phyloP scores from a whole-genome alignment of 139 green algal genomes.

The Micractinium conductrix region DNA sequence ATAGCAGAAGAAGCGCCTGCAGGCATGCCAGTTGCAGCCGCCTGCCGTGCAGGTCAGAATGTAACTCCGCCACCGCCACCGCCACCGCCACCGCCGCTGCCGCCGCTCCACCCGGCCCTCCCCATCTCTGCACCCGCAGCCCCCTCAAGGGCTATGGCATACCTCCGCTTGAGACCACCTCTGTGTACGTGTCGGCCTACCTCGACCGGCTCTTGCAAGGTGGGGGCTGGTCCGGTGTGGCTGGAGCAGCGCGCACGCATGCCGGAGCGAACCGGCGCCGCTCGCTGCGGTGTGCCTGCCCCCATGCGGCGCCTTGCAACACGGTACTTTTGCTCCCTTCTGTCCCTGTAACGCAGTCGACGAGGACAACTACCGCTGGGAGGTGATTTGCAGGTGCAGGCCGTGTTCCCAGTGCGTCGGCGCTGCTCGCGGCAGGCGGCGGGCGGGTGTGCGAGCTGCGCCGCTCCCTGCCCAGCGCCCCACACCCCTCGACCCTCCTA shows the following conservation, averaged over 20 bases:
- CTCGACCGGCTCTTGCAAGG: slow-evolving; percentile 25
- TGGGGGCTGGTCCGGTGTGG: neutral
- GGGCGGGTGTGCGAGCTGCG: neutral
- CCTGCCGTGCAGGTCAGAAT: neutral
- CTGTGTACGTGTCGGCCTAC: slow-evolving; percentile 13
- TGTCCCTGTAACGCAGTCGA: neutral
- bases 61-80: neutral
- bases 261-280: neutral
- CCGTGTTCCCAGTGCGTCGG: neutral
- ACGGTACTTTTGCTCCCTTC: neutral
- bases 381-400: neutral
- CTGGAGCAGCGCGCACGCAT: neutral
- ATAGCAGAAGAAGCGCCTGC: too few species aligned
- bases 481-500: neutral
- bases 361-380: slow-evolving; percentile 16
- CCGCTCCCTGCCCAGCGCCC: neutral
- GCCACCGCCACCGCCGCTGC: too few species aligned
- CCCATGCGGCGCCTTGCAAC: neutral
- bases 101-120: too few species aligned
- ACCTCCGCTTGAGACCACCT: neutral
- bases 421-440: neutral
- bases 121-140: neutral
- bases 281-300: too few species aligned
- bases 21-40: neutral
- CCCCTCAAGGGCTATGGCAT: slow-evolving; percentile 6